Evolutionary conservation across 139 green algal genomes (phyloP).

Genomic region (Chlamydomonas sphaeroides): DNA sequence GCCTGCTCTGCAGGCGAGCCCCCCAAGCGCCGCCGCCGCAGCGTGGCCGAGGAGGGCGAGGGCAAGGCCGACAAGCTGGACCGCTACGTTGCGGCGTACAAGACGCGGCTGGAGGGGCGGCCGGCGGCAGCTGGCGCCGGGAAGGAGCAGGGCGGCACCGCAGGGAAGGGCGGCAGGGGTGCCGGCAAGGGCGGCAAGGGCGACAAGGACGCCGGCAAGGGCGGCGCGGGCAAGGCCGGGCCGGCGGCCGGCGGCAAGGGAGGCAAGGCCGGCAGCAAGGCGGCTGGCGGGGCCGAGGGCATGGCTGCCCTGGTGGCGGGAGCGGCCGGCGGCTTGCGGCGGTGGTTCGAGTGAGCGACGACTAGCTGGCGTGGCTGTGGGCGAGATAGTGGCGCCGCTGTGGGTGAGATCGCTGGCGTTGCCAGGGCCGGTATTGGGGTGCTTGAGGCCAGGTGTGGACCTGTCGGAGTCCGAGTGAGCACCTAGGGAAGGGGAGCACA

Average conservation of each 20-base stretch:
- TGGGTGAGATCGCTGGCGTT: neutral
- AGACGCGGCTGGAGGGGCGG: conserved; percentile 52
- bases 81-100: conserved; percentile 47
- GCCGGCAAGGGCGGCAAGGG: neutral
- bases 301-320: conserved; percentile 3
- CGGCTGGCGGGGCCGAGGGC: neutral
- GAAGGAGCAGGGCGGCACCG: neutral
- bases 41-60: conserved; percentile 47
- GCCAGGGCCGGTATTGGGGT: too few relatives aligned
- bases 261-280: neutral
- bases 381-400: too few relatives aligned
- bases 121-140: neutral
- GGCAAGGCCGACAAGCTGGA: conserved; percentile 55
- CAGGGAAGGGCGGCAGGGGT: neutral
- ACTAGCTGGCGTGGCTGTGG: neutral
- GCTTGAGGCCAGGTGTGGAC: too few relatives aligned
- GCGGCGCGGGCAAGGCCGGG: neutral
- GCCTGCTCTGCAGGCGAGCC: neutral
- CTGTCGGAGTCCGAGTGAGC: too few relatives aligned
- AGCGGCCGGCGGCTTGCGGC: conserved; percentile 33
- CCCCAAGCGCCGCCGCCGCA: conserved; percentile 35
- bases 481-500: too few relatives aligned
- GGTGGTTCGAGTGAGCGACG: conserved; percentile 64
- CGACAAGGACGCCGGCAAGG: neutral
- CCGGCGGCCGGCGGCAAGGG: neutral